A percentile compares a stretch with the other conserved stretches of the same genome.
Conservation (phyloP, 2,329 filamentous ascomycete species). For the Trichoderma sp. region DNA sequence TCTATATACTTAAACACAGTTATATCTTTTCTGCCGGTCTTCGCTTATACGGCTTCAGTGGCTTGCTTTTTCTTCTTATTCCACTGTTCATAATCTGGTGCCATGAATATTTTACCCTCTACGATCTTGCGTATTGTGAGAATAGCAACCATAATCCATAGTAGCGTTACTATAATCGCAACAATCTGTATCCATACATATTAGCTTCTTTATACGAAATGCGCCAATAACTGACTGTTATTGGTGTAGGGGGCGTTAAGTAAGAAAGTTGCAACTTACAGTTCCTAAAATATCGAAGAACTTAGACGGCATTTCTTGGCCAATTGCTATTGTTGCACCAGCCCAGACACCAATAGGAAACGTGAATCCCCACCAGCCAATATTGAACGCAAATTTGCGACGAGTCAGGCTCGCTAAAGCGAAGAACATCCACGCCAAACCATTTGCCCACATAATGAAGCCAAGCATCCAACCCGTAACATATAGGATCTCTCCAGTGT, state of each 20-base stretch:
- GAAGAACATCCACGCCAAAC: slow-evolving; percentile 13
- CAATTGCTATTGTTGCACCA: slow-evolving; percentile 12
- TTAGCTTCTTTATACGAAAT: not conserved
- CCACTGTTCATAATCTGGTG: slow-evolving; percentile 17
- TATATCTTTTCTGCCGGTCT: not conserved
- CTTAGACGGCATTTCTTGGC: slow-evolving; percentile 11
- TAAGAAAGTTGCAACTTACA: not conserved
- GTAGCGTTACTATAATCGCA: not conserved
- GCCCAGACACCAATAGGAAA: slow-evolving; percentile 10
- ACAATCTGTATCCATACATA: not conserved
- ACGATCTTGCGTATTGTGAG: not conserved
- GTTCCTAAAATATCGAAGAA: slow-evolving; percentile 16
- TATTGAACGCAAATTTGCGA: slow-evolving; percentile 6
- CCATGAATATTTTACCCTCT: slow-evolving; percentile 7
- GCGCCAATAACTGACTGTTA: no score
- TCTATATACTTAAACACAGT: no score
- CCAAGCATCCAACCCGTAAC: slow-evolving; percentile 7
- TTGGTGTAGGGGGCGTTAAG: not conserved
- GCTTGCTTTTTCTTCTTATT: not conserved
- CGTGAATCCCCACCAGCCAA: slow-evolving; percentile 16
- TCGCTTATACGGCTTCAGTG: not conserved
- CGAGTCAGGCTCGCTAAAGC: slow-evolving; percentile 9
- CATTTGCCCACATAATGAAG: slow-evolving; percentile 20
- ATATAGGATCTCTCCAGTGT: slow-evolving; percentile 12
- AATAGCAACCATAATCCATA: slow-evolving; percentile 6